Evolutionary conservation across 768 basidiomycete genomes (phyloP), one percentile per base, ranked within the genome.

Genomic region (Kwoniella mangroviensis): DNA sequence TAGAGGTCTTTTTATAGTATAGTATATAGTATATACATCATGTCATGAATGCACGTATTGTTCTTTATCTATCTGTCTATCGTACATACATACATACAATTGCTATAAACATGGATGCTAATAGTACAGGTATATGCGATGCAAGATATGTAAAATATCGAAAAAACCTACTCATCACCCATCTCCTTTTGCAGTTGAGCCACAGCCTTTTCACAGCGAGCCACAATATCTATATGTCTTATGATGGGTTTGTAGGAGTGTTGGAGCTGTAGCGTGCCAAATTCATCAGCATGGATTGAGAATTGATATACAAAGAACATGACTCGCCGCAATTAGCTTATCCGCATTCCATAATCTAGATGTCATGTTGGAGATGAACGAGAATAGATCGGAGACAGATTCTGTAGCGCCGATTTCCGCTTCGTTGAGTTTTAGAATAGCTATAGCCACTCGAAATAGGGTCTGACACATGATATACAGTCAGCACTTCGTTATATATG

Each of bases 291-390:
- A 26, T 24, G 56, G 61, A 4, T 40, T 24, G 34, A 7, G 34
- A 1, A 34, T 34, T 34, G 34, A 45, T 11, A 40, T 28, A 10
- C 17, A 21, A 0, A 41, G 5, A 0, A 3, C 3, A 21, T 24
- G 9, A 72, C 79, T 26, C 69, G 96, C 96, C 87, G 92, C 92
- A 43, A 98, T 85, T 2, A 99, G 85, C 80, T 90, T 91, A 80
- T 96, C 94, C 0, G 93, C 90, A 71, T 94, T 89, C 92, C 95
- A 98, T 88, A 95, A 90, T 68, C 94, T 86, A 13, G 92, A 93
- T 1, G 97, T 95, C 71, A 97, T 84, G 75, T 91, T 92, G 81
- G 94, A 92, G 65, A 99, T 84, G 5, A 92, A 89, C 11, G 93
- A 91, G 79, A 98, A 98, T 1, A 98, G 88, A 1, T 92, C 91